A percentile compares a stretch with the other conserved stretches of the same genome.
phyloP scores from a whole-genome alignment of 257 asterid species.

The Capsicum baccatum region DNA sequence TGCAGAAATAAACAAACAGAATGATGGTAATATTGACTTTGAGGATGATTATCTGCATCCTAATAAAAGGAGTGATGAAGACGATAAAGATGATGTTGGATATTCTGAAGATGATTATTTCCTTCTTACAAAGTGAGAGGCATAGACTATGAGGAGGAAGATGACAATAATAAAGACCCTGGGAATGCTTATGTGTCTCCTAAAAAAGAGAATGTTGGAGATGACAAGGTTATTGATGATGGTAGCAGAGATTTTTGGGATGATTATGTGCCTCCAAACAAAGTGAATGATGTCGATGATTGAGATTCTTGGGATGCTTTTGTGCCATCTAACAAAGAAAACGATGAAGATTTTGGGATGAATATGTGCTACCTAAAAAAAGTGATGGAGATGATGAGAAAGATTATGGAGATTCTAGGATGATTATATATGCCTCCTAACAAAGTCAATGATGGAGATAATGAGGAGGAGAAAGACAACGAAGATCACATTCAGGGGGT shows the following conservation, averaged over 20 bases:
- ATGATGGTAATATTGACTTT: too few relatives aligned
- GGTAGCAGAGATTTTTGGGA: too few relatives aligned
- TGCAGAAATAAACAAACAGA: too few relatives aligned
- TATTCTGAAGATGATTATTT: too few relatives aligned
- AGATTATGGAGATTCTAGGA: not conserved
- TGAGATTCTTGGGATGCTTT: not conserved
- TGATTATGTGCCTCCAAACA: not conserved
- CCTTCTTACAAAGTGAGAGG: too few relatives aligned
- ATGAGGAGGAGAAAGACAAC: not conserved
- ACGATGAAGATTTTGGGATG: not conserved
- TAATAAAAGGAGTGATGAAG: too few relatives aligned
- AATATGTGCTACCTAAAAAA: too few relatives aligned
- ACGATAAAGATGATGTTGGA: too few relatives aligned
- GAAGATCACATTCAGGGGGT: not conserved
- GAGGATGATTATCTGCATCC: too few relatives aligned
- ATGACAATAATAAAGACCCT: not conserved
- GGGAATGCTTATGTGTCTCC: not conserved
- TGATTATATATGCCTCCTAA: not conserved
- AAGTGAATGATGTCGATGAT: not conserved
- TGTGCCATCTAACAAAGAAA: not conserved
- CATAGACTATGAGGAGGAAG: too few relatives aligned
- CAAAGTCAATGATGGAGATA: too few relatives aligned
- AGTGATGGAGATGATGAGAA: not conserved
- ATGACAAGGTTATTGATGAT: not conserved
- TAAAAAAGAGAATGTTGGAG: not conserved